Conservation (phyloP, 2,329 filamentous ascomycete species). For the Fusarium odoratissimum region DNA sequence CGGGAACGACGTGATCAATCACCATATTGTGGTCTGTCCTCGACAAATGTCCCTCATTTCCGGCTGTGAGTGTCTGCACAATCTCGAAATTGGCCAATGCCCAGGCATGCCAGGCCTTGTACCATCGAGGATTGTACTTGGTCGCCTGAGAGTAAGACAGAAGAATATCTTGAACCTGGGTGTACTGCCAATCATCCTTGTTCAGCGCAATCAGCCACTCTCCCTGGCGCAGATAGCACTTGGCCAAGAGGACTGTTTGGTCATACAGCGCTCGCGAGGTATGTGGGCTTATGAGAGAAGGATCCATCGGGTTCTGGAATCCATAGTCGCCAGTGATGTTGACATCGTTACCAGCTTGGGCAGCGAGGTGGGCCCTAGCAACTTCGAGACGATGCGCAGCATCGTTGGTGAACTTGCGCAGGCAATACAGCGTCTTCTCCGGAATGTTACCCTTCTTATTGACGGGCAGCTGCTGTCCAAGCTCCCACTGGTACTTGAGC, state of each 20-base stretch:
- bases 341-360: conserved; percentile 60
- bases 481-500: conserved; percentile 96
- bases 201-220: conserved; percentile 93
- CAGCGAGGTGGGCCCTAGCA: conserved; percentile 62
- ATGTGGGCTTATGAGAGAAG: conserved; percentile 59
- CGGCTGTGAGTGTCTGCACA: conserved; percentile 81
- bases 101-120: conserved; percentile 99
- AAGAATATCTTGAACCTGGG: conserved; percentile 87
- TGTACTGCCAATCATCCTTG: conserved; percentile 88
- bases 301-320: conserved; percentile 61
- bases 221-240: conserved; percentile 95
- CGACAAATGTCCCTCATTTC: conserved; percentile 65
- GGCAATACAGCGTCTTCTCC: conserved; percentile 67
- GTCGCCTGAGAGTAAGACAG: conserved; percentile 93
- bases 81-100: conserved; percentile 98
- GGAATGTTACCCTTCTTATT: conserved; percentile 58
- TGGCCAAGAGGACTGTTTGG: conserved; percentile 81
- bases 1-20: conserved; percentile 90
- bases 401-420: conserved; percentile 71
- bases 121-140: conserved; percentile 93
- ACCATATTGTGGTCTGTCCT: conserved; percentile 72
- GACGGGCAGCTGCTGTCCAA: conserved; percentile 69
- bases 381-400: conserved; percentile 66
- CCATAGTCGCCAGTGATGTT: conserved; percentile 60
- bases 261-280: conserved; percentile 67